Percentiles rank a stretch among this genome's conserved stretches.
Conservation (phyloP, 1,284 basidiomycete species). For the Puccinia horiana region DNA sequence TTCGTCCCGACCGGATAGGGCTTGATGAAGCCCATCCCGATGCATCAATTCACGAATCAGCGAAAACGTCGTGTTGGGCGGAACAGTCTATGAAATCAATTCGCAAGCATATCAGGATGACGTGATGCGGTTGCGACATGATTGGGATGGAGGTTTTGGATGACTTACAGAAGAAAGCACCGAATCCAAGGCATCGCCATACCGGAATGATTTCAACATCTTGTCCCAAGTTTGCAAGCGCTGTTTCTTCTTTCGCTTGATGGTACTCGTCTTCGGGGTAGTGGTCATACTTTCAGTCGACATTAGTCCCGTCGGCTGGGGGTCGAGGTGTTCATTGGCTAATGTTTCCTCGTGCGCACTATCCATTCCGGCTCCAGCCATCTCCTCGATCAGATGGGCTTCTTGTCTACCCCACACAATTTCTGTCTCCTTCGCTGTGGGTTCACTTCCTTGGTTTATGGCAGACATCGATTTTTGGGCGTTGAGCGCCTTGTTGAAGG, state of each 20-base stretch:
- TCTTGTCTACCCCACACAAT: conserved; percentile 51
- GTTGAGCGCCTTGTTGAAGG: neutral
- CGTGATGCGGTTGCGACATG: neutral
- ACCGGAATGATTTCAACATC: conserved; percentile 87
- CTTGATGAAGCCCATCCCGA: conserved; percentile 82
- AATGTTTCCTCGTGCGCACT: conserved; percentile 50
- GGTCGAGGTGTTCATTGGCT: conserved; percentile 43
- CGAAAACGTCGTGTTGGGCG: conserved; percentile 82
- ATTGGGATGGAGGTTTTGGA: neutral
- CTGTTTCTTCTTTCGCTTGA: conserved; percentile 69
- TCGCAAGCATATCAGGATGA: conserved; percentile 3
- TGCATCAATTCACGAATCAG: conserved; percentile 91
- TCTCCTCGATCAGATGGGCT: conserved; percentile 51
- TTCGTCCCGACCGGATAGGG: conserved; percentile 87
- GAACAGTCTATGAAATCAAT: conserved; percentile 65
- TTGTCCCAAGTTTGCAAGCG: conserved; percentile 84
- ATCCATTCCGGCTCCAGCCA: conserved; percentile 52
- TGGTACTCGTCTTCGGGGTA: conserved; percentile 19
- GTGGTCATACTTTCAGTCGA: conserved; percentile 34
- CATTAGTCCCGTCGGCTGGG: conserved; percentile 28
- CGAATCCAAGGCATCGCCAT: conserved; percentile 87
- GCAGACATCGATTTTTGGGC: conserved; percentile 12
- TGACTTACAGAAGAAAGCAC: conserved; percentile 74
- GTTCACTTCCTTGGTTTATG: conserved; percentile 50
- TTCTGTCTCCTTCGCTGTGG: conserved; percentile 52